Evolutionary conservation across 1,284 basidiomycete species (phyloP), one percentile per base, ranked within the genome.

Genomic region (Naganishia albida): DNA sequence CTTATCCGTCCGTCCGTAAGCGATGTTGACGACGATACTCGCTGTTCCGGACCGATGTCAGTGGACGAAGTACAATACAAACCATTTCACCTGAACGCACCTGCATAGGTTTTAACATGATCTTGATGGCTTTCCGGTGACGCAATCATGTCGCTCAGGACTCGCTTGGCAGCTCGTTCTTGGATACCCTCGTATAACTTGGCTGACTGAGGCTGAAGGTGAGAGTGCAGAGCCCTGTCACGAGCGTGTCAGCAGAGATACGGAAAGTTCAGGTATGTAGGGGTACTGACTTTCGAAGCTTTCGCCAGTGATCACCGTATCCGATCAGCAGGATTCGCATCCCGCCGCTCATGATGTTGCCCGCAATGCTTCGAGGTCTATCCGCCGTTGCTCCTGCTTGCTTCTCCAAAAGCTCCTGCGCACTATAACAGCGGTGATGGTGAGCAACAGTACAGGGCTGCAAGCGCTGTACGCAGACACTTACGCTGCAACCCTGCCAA

Each of bases 11-110:
- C 85, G 86, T 0, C 87, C 87, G 68, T 88, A 88, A 7, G 87
- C 84, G 52, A 88, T 80, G 2, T 83, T 81, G 75, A 88, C 81
- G 2, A 87, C 85, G 0, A 88, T 82, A 0, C 83, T 84, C 0
- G 86, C 57, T 60, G n/a, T 18, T 18, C 10, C 12, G 2, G 8
- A 8, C 10, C 6, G n/a, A 8, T 56, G 43, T 26, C 7, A 54
- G 38, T n/a, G n/a, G n/a, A n/a, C 26, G 4, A 56, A 4, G n/a
- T 44, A 42, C 15, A 44, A 15, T 4, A 15, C 15, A 18, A 44
- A 23, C 43, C 43, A 23, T 16, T 12, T 13, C 46, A 12, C 6
- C 12, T 12, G 12, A 48, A 12, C 30, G 28, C 26, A 40, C 57
- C 84, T 0, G 86, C 84, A 69, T 85, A 88, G 38, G 86, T 87